These are phyloP conservation scores for Tremellales sp. DNA, from an alignment of 1,284 basidiomycete species.

Conservation along the genomic window DNA sequence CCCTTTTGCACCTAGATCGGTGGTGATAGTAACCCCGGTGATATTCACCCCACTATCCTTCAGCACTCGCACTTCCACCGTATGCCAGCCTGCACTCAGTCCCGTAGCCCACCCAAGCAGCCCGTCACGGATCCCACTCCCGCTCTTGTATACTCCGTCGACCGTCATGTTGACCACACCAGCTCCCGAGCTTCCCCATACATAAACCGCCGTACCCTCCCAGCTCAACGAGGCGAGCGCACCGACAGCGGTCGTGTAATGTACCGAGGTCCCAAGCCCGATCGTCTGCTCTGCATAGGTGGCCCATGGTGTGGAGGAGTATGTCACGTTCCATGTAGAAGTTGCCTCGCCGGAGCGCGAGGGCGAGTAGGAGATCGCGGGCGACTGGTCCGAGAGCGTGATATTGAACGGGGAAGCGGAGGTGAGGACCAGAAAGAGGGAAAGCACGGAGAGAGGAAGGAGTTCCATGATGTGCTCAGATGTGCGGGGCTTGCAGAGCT, in stretches of 20 bases:
- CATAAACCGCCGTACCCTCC: not conserved
- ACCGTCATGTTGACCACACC: too few species aligned
- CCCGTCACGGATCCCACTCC: not conserved
- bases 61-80: conserved; percentile 5
- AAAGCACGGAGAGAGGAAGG: too few species aligned
- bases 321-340: not conserved
- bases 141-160: too few species aligned
- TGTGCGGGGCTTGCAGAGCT: too few species aligned
- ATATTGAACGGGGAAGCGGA: too few species aligned
- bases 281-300: not conserved
- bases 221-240: not conserved
- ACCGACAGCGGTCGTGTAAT: not conserved
- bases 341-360: not conserved
- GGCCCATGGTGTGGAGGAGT: not conserved
- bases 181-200: too few species aligned
- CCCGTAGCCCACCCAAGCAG: not conserved
- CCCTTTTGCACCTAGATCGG: conserved; percentile 7
- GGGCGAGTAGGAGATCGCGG: not conserved
- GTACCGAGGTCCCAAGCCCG: not conserved
- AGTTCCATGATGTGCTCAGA: too few species aligned
- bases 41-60: conserved; percentile 7
- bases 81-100: conserved; percentile 5
- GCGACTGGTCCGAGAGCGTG: conserved; percentile 3
- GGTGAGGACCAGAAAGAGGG: too few species aligned
- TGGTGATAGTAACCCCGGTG: conserved; percentile 8